Conservation (phyloP, 73 alveolate genomes). For the Paramecium sexaurelia region DNA sequence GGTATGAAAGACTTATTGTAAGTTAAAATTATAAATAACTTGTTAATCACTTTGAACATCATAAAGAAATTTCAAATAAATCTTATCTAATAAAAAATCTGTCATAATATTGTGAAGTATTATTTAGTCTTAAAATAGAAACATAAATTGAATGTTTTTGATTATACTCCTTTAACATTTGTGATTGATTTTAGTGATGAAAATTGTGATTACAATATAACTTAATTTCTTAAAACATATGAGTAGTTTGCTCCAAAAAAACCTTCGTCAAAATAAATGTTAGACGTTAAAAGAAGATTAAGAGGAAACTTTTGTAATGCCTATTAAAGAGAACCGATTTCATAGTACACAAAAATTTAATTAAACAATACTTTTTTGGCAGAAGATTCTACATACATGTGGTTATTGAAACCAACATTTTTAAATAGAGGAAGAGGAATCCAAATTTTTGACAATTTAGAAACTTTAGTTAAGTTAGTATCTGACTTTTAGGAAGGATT, state of each 20-base stretch:
- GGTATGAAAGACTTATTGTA: constrained; percentile 7
- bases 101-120: constrained; percentile 53
- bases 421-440: constrained; percentile 89
- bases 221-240: constrained; percentile 41
- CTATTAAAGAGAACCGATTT: constrained; percentile 26
- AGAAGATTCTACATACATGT: constrained; percentile 45
- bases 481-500: constrained; percentile 48
- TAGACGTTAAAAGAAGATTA: constrained; percentile 31
- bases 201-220: constrained; percentile 57
- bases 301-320: constrained; percentile 34
- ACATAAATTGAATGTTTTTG: constrained; percentile 53
- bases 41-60: constrained; percentile 97
- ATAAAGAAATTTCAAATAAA: constrained; percentile 82
- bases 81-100: constrained; percentile 84
- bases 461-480: constrained; percentile 37
- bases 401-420: constrained; percentile 78
- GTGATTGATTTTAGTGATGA: constrained; percentile 63
- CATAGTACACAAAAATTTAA: constrained; percentile 16
- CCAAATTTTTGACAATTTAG: constrained; percentile 74
- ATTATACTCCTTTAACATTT: constrained; percentile 61
- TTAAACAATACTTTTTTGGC: constrained; percentile 29
- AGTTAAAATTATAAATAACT: constrained; percentile 48
- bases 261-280: constrained; percentile 2
- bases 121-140: not conserved
- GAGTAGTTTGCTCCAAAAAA: constrained; percentile 54